Base-by-base conservation (phyloP, 176 grass and related monocot genomes). In the Pontederia crassipes region DNA sequence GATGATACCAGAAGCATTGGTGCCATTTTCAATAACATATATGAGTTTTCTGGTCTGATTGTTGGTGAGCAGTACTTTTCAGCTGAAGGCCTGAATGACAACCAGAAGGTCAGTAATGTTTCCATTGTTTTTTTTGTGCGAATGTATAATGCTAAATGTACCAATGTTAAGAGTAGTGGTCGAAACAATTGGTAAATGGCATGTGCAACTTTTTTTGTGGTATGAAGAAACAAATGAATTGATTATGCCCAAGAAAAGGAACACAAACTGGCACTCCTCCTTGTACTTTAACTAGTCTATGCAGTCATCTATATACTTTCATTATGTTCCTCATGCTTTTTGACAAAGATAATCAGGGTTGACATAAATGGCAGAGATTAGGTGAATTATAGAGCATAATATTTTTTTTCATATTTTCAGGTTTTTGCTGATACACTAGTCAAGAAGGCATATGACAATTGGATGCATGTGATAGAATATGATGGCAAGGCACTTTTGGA, bases 11-110 rank as follows among this genome's bases (percentile, higher is more conserved):
- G 49, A 15, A 40, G 28, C 6, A 5, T 28, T 29, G 65, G 65
- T 67, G 65, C 65, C 17, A 67, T 67, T 40, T 67, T 67, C 50
- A 67, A 67, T 35, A 24, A 54, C 28, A 67, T 67, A 10, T 67
- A 54, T 51, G 65, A 67, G 65, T 67, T 67, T n/a, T 29, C 12
- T 54, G 49, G 49, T 15, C 28, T 67, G 28, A 54, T 67, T 54
- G 50, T 14, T 17, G 24, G 49, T 35, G 65, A 50, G 28, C 65
- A 54, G 28, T 67, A 40, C 17, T 67, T 16, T 45, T 67, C 65
- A 67, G 65, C 65, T 32, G 65, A 67, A 53, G 11, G 8, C 28
- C 27, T 67, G 14, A 54, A 13, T 40, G 50, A 67, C 16, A 17
- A 13, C 35, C 65, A 54, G 14, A 67, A 67, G 65, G 65, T 67